Evolutionary conservation across 2,329 filamentous ascomycete genomes (phyloP), one percentile per base, ranked within the genome.

Genomic region (Colletotrichum eleusines): DNA sequence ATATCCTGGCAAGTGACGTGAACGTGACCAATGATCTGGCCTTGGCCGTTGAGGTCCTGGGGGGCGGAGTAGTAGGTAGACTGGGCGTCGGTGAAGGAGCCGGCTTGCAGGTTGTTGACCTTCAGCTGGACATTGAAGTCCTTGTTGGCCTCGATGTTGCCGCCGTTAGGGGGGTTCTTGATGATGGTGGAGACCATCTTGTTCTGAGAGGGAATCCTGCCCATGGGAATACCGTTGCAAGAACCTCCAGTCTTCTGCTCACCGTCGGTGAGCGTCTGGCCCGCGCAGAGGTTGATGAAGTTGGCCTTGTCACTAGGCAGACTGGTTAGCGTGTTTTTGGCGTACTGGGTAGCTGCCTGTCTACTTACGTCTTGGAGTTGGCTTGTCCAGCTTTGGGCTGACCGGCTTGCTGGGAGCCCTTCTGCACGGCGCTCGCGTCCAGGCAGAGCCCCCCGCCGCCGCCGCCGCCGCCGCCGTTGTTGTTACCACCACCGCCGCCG

Each of bases 141-240:
- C 73, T 81, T 75, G 76, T 87, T 82, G 35, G 81, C 82, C 0
- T 75, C 12, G 35, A 90, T 72, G 74, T 85, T 79, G 65, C 87
- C 82, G 61, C 82, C 81, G 75, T 88, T 85, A 75, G 85, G 77
- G 69, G 89, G 89, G 78, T 82, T 86, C 53, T 82, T 74, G 69
- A 91, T 83, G 64, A 89, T 81, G 54, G 83, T 84, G 2, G 88
- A 89, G 60, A 90, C 84, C 89, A 90, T 90, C 61, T 84, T 85
- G 73, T 78, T 77, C 54, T 79, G 78, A n/a, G 84, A 76, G 5
- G 89, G 88, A 55, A 91, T 90, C 67, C 88, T 84, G 69, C 89
- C 89, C 88, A 90, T 90, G 57, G 82, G 86, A 35, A 90, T 85
- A 77, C 87, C 87, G 77, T 91, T 92, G 81, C 90, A 92, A 44